phyloP scores from a whole-genome alignment of 2,329 filamentous ascomycete genomes.

The Neodidymelliopsis sp. region DNA sequence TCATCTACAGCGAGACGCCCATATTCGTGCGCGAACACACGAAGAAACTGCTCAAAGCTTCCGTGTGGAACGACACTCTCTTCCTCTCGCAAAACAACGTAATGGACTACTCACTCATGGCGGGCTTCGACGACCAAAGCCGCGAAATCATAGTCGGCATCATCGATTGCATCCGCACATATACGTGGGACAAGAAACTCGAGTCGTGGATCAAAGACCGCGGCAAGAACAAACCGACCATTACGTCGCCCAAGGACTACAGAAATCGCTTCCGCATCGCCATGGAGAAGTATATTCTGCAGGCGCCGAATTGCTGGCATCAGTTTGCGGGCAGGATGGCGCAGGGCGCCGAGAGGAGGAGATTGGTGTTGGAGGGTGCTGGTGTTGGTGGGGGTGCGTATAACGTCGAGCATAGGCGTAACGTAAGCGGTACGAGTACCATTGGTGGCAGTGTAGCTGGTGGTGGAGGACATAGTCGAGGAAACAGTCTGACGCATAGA shows the following conservation, averaged over 20 bases:
- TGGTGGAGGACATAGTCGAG: constrained; percentile 12
- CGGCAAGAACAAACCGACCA: constrained; percentile 86
- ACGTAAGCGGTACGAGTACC: constrained; percentile 25
- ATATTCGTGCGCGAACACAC: constrained; percentile 95
- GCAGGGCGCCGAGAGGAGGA: constrained; percentile 26
- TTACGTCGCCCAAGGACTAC: constrained; percentile 97
- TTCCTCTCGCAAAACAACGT: constrained; percentile 95
- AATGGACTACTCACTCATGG: constrained; percentile 99
- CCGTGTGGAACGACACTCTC: constrained; percentile 96
- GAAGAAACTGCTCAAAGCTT: constrained; percentile 88
- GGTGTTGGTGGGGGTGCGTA: constrained; percentile 6
- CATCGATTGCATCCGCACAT: constrained; percentile 95
- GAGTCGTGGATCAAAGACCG: constrained; percentile 99
- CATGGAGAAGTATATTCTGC: constrained; percentile 88
- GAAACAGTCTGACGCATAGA: constrained; percentile 6
- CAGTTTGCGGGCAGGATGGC: constrained; percentile 59
- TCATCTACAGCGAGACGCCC: constrained; percentile 90
- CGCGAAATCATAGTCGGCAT: constrained; percentile 97
- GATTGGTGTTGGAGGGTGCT: constrained; percentile 20
- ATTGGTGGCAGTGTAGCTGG: constrained; percentile 7
- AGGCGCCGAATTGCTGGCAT: constrained; percentile 79
- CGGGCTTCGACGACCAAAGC: constrained; percentile 88
- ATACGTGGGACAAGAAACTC: constrained; percentile 99
- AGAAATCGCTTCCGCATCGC: constrained; percentile 94
- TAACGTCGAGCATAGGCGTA: constrained; percentile 22